Evolutionary conservation across 352 stramenopile genomes (phyloP), one percentile per base, ranked within the genome.

Genomic region (Phytophthora sojae): DNA sequence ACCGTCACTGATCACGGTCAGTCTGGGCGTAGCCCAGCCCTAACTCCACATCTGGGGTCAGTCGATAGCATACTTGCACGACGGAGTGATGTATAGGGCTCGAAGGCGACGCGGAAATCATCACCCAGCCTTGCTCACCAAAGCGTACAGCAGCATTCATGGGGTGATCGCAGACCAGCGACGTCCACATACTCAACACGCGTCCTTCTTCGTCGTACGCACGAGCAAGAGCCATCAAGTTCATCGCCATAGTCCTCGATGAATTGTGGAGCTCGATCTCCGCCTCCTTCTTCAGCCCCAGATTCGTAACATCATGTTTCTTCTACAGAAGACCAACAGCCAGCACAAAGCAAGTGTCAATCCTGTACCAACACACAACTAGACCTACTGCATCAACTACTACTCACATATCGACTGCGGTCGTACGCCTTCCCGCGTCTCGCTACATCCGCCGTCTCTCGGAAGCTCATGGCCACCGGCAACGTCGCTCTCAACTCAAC

Each of bases 331-430:
- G 9, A 19, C 9, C 39, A 54, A 42, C 39, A n/a, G n/a, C n/a
- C n/a, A n/a, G n/a, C n/a, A n/a, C n/a, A n/a, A n/a, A n/a, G n/a
- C n/a, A n/a, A n/a, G n/a, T n/a, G n/a, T n/a, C n/a, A n/a, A n/a
- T n/a, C n/a, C n/a, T n/a, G n/a, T n/a, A n/a, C n/a, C n/a, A n/a
- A n/a, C n/a, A n/a, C n/a, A n/a, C n/a, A n/a, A n/a, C n/a, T n/a
- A n/a, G n/a, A n/a, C n/a, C n/a, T n/a, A n/a, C n/a, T n/a, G n/a
- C 47, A 25, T 4, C 23, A 55, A 6, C n/a, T 6, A 30, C 0
- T 23, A 63, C 63, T 70, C n/a, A 71, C 63, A 42, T 65, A 71
- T 64, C 14, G 32, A 2, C 23, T 64, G 5, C 14, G 35, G 3
- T 54, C 44, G 21, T 29, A 29, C 0, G 30, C 4, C 30, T 59